Conservation (phyloP, 2,329 filamentous ascomycete genomes). For the Aspergillus sp. region DNA sequence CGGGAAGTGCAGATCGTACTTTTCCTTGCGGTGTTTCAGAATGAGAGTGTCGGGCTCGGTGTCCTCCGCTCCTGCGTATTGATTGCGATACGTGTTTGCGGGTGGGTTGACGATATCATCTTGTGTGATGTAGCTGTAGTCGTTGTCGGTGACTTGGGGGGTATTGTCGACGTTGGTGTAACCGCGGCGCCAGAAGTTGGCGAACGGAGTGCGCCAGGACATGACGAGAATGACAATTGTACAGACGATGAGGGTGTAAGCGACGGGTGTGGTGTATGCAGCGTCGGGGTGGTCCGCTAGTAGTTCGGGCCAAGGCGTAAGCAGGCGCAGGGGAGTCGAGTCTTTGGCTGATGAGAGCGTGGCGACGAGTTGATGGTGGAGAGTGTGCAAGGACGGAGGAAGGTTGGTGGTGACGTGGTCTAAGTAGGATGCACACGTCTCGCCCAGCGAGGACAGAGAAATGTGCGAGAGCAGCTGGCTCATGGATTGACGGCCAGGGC, state of each 20-base stretch:
- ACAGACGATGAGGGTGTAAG: conserved; percentile 30
- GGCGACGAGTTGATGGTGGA: conserved; percentile 28
- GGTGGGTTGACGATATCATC: conserved; percentile 36
- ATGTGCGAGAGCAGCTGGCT: conserved; percentile 40
- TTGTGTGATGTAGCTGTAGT: conserved; percentile 43
- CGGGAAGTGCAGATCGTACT: conserved; percentile 47
- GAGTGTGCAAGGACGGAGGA: conserved; percentile 33
- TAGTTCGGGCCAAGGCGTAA: conserved; percentile 25
- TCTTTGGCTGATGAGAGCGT: conserved; percentile 25
- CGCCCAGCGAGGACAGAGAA: conserved; percentile 42
- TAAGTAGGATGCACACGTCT: conserved; percentile 44
- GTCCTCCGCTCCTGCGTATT: conserved; percentile 28
- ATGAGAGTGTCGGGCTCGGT: conserved; percentile 46
- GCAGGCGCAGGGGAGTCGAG: conserved; percentile 24
- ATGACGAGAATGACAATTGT: conserved; percentile 34
- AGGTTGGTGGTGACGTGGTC: conserved; percentile 36
- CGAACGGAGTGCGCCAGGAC: conserved; percentile 38
- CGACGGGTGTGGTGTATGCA: conserved; percentile 21
- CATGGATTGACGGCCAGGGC: conserved; percentile 33
- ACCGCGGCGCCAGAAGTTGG: conserved; percentile 35
- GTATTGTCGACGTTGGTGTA: conserved; percentile 28
- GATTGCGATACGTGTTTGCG: conserved; percentile 16
- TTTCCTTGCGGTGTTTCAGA: conserved; percentile 45
- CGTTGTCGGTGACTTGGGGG: conserved; percentile 40
- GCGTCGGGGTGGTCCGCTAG: conserved; percentile 11